A percentile compares a stretch with the other conserved stretches of the same genome.
Evolutionary conservation across 179 eudicot species (phyloP).

Genomic region (Vitellaria paradoxa): DNA sequence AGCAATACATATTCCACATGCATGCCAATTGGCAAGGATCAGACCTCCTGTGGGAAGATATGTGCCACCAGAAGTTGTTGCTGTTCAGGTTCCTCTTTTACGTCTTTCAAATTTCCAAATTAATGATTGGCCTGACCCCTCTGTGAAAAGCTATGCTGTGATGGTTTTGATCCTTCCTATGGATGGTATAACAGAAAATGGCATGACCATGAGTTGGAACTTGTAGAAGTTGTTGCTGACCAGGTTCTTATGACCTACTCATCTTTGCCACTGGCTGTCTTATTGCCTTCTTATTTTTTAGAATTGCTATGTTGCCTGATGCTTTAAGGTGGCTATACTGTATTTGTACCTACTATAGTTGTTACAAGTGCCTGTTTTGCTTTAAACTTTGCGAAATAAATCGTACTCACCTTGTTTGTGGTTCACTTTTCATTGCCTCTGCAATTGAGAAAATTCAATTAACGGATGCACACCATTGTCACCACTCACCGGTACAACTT

Average conservation of each 20-base stretch:
- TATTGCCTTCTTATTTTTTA: not conserved
- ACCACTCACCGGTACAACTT: not conserved
- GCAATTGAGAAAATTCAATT: not conserved
- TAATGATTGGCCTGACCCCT: constrained; percentile 36
- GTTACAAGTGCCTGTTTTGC: not conserved
- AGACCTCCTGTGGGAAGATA: constrained; percentile 50
- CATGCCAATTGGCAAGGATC: constrained; percentile 54
- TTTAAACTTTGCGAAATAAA: not conserved
- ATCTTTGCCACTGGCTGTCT: not conserved
- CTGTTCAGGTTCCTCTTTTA: constrained; percentile 69
- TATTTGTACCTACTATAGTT: not conserved
- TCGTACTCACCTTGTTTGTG: not conserved
- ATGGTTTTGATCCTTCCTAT: constrained; percentile 66
- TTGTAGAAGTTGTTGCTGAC: constrained; percentile 63
- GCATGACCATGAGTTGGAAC: constrained; percentile 59
- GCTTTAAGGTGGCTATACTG: not conserved
- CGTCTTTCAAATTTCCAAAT: constrained; percentile 49
- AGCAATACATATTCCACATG: constrained; percentile 45
- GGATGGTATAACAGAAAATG: constrained; percentile 46
- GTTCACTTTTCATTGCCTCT: not conserved
- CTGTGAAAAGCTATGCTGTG: constrained; percentile 52
- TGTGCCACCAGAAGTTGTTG: constrained; percentile 52
- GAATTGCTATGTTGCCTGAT: not conserved
- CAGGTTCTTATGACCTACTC: constrained; percentile 37
- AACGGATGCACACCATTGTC: not conserved